These are phyloP conservation scores for Myrmaecium sp. DNA, from an alignment of 2,329 filamentous ascomycete genomes.

Conservation along the genomic window DNA sequence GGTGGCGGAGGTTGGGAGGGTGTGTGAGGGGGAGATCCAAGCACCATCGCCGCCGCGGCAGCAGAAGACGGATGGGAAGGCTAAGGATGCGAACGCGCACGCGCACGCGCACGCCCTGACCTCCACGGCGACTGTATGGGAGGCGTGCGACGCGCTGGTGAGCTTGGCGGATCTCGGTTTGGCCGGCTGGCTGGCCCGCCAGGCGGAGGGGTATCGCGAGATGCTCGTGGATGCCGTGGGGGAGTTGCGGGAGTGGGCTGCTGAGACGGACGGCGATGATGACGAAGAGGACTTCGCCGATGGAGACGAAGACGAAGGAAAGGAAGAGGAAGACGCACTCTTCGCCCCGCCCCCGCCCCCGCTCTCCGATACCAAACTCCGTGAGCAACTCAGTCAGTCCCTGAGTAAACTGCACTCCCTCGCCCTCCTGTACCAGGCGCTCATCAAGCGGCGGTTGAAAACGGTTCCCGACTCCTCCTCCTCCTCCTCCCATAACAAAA, in stretches of 20 bases:
- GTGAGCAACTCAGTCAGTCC: slow-evolving; percentile 46
- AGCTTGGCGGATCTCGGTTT: slow-evolving; percentile 50
- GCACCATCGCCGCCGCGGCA: slow-evolving; percentile 1
- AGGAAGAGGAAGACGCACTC: slow-evolving; percentile 21
- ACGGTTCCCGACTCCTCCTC: slow-evolving; percentile 21
- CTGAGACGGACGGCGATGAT: slow-evolving; percentile 49
- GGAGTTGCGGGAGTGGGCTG: slow-evolving; percentile 77
- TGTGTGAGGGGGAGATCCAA: slow-evolving; percentile 10
- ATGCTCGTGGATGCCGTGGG: slow-evolving; percentile 67
- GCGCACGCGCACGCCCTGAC: slow-evolving; percentile 32
- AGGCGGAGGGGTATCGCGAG: slow-evolving; percentile 57
- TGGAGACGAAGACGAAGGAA: slow-evolving; percentile 18
- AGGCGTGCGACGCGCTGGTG: slow-evolving; percentile 58
- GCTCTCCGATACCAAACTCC: slow-evolving; percentile 46
- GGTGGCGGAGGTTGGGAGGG: slow-evolving; percentile 15
- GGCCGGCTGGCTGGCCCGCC: slow-evolving; percentile 50
- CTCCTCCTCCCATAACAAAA: slow-evolving; percentile 10
- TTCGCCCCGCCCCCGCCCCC: no score
- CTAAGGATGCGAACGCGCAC: slow-evolving; percentile 5
- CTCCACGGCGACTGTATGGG: slow-evolving; percentile 66
- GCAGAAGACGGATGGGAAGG: background rate
- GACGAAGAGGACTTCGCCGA: slow-evolving; percentile 20
- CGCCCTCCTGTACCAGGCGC: slow-evolving; percentile 49
- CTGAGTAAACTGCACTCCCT: slow-evolving; percentile 51
- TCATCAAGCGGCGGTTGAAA: slow-evolving; percentile 53